Conservation (phyloP, 257 asterid genomes). For the Anisodus acutangulus region DNA sequence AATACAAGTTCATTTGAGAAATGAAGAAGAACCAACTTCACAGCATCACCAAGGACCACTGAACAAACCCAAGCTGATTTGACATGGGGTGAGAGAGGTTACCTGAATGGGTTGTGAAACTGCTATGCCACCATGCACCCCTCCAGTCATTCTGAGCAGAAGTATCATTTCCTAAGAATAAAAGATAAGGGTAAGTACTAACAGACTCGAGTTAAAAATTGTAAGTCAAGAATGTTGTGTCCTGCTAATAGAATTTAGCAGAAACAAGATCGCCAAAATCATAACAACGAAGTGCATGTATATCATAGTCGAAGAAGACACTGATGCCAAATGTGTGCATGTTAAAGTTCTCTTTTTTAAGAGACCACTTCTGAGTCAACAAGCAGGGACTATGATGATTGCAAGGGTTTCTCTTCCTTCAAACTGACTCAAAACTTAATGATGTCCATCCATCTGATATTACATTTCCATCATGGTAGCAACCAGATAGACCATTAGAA, state of each 20-base stretch:
- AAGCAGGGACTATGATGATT: background rate
- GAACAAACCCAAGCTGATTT: slow-evolving; percentile 18
- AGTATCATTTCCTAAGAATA: slow-evolving; percentile 62
- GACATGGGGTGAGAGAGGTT: slow-evolving; percentile 29
- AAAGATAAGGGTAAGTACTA: background rate
- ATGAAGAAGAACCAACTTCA: background rate
- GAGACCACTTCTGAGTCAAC: background rate
- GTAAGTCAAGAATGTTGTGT: background rate
- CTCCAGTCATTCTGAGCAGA: slow-evolving; percentile 68
- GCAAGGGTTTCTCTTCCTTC: slow-evolving; percentile 12
- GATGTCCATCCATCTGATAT: background rate
- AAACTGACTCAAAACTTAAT: background rate
- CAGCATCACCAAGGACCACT: background rate
- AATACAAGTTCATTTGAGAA: slow-evolving; percentile 16
- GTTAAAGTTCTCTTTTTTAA: background rate
- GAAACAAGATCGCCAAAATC: slow-evolving; percentile 26
- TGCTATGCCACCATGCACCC: slow-evolving; percentile 97
- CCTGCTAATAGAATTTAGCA: background rate
- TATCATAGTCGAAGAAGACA: slow-evolving; percentile 14
- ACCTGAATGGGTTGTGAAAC: slow-evolving; percentile 72
- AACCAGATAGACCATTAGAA: background rate
- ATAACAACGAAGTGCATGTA: background rate
- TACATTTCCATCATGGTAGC: slow-evolving; percentile 13
- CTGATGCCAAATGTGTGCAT: background rate
- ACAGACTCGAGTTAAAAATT: background rate